Evolutionary conservation across 768 basidiomycete species (phyloP), one percentile per base, ranked within the genome.

Genomic region (Nevesoporus exiguus): DNA sequence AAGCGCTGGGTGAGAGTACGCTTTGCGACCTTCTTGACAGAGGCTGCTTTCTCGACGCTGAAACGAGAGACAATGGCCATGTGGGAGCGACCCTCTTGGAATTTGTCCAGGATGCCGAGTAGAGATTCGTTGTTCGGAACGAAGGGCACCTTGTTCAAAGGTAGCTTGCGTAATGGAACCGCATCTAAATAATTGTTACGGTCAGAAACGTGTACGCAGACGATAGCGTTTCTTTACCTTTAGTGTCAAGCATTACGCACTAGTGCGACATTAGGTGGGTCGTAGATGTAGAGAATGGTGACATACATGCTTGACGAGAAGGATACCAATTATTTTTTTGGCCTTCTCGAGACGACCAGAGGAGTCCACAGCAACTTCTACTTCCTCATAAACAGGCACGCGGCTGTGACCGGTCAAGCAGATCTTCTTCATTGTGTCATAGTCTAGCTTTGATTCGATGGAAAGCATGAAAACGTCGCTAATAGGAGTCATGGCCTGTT

Each of bases 1-100:
- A 93, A 76, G 47, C 90, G 85, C 57, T 90, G 86, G 0, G 89
- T 88, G 30, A 94, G 75, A 6, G 88, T 85, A 46, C 81, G 80
- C 65, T 92, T 93, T 39, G 90, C 90, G 5, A 84, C 88, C 59
- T 89, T 81, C 79, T 92, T 93, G 51, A 93, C 84, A 48, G 84
- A 85, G n/a, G 82, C 77, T 17, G 88, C 88, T 69, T 84, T 86
- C 54, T 86, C 83, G 13, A 78, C 78, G 49, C 84, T 87, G 60
- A 88, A 82, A 42, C 90, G 82, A 57, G 84, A 85, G 49, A 94
- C 90, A 60, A 95, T 88, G 21, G 93, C 93, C 82, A 96, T 94
- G 66, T 96, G 93, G 39, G 88, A 90, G 29, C 90, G 79, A 5
- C 91, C 93, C 64, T 93, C 91, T 68, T 94, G 92, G 69, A 95